Evolutionary conservation across 805 yeast species (phyloP), one percentile per base, ranked within the genome.

Genomic region (Starmerella vaccinii): DNA sequence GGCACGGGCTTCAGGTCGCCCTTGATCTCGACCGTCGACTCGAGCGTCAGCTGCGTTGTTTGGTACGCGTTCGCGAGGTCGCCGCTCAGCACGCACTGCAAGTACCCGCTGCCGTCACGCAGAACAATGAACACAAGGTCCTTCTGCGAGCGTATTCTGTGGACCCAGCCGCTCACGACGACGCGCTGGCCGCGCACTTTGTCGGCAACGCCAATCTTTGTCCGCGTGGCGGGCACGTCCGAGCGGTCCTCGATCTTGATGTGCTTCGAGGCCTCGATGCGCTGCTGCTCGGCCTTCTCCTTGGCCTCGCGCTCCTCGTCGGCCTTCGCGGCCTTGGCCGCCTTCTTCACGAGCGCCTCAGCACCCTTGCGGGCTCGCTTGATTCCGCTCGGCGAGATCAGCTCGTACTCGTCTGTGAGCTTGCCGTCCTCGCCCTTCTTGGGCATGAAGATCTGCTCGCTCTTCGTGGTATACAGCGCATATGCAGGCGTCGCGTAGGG

Each of bases 281-380:
- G 78, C 47, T 84, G 82, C 41, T 79, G 79, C 52, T 87, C 94
- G 39, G 78, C 82, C 49, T 74, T 71, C 44, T 76, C 69, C 59
- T 71, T 67, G 57, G 74, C 70, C 58, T 68, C 70, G 58, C 79
- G 80, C 33, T 75, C 78, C 58, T 74, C 63, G 62, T 75, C 74
- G 60, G 78, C 74, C 56, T 66, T 63, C 59, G 73, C 76, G 43
- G 77, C 78, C 71, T 82, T 83, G 55, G 80, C 87, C 47, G 73
- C 76, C 68, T 81, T 84, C 72, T 89, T 90, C 70, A 78, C 86
- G 57, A 92, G 72, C 5, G 95, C 90, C 30, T 89, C 97, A 51
- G 84, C 92, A 53, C 95, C 97, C 68, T 92, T 92, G 69, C 85
- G 86, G 61, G 97, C 97, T 71, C 90, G 92, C 72, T 92, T 92